A percentile compares a stretch with the other conserved stretches of the same genome.
Conservation (phyloP, 2,329 filamentous ascomycete species). For the Aaosphaeria arxii region DNA sequence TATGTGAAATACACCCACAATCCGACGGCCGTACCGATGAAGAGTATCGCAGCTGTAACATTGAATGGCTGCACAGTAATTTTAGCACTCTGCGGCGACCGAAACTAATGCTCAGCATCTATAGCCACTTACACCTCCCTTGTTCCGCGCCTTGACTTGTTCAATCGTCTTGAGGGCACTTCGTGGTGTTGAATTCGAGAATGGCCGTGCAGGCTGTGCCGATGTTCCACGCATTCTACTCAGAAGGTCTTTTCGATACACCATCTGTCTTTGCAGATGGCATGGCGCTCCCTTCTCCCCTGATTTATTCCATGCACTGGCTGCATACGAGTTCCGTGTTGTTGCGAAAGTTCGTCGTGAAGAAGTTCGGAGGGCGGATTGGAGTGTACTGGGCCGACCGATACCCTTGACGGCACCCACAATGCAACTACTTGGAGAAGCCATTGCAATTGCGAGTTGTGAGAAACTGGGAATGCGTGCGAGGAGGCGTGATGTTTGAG, state of each 20-base stretch:
- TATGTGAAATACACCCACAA: constrained; percentile 89
- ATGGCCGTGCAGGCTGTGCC: constrained; percentile 8
- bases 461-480: too few relatives aligned
- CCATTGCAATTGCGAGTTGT: too few relatives aligned
- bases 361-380: constrained; percentile 7
- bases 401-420: constrained; percentile 15
- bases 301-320: constrained; percentile 12
- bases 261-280: not conserved
- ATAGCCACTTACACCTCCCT: constrained; percentile 27
- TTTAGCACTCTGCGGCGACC: constrained; percentile 5
- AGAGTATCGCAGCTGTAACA: constrained; percentile 83
- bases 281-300: constrained; percentile 1
- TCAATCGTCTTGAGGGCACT: constrained; percentile 34
- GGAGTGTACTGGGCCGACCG: constrained; percentile 8
- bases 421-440: constrained; percentile 14
- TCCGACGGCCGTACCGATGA: constrained; percentile 72
- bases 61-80: constrained; percentile 73
- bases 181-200: constrained; percentile 26
- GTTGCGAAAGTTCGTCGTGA: constrained; percentile 24
- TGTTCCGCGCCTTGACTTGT: constrained; percentile 33
- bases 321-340: constrained; percentile 12
- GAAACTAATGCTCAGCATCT: not conserved
- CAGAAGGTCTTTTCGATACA: not conserved
- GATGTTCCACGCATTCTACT: constrained; percentile 8
- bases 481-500: too few relatives aligned